Evolutionary conservation across 192 early-diverging fungal genomes (phyloP), one percentile per base, ranked within the genome.

Genomic region (Chytriomyces sp.): DNA sequence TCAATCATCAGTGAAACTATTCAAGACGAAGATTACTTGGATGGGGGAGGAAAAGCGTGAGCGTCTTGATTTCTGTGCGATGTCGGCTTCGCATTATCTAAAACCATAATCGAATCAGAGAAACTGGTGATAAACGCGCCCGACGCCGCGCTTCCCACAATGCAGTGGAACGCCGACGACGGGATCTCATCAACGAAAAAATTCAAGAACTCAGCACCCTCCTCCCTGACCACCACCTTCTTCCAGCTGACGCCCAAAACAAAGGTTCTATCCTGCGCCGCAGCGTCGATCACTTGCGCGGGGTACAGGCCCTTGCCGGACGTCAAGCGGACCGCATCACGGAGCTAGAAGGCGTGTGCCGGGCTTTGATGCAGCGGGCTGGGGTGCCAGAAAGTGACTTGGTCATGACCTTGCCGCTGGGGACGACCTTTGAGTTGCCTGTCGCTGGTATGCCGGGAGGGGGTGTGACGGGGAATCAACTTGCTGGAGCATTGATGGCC

Each of bases 151-250:
- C 98, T 80, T 94, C 93, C 54, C 96, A 99, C 82, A 99, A 99
- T 77, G 96, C 96, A 28, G 96, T 99, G 32, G 96, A 99, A 80
- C 84, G 96, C 56, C 90, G 96, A 53, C 83, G 96, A 37, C 87
- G 96, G 39, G 96, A 99, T 77, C 95, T 96, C 79, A 99, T 99
- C 84, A 99, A 99, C 77, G 96, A 98, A 79, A 94, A 94, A 75
- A 99, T 99, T 71, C 93, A 87, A 36, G 96, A 99, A 76, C 84
- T 99, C 44, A 87, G 86, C 31, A 85, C 81, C 17, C 77, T 99
- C 53, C 81, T 99, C 37, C 96, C 96, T 37, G 93, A 95, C 39
- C 76, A 54, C 66, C 68, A 70, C 53, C 53, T 70, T 12, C 68
- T 70, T n/a, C 61, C 73, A 8, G 59, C 78, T 62, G 91, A 93